Evolutionary conservation across 768 basidiomycete genomes (phyloP).

Genomic region (Boletus eberwhitei): DNA sequence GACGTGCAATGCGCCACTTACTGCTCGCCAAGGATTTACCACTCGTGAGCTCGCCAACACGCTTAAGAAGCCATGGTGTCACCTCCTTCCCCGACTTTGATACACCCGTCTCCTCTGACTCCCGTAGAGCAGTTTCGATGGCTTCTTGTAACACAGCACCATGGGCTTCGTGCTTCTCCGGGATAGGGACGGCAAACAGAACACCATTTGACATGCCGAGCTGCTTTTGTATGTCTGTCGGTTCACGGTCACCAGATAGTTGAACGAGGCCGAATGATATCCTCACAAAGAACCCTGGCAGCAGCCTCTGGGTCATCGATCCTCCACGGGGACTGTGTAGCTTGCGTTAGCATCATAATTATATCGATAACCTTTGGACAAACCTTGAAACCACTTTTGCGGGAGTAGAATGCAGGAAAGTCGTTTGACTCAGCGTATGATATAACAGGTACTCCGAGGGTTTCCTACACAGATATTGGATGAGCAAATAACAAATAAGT

Average conservation of each 20-base stretch:
- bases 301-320: constrained; percentile 59
- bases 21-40: constrained; percentile 73
- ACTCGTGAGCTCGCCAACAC: constrained; percentile 76
- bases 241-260: not conserved
- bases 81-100: constrained; percentile 82
- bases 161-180: constrained; percentile 62
- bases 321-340: constrained; percentile 72
- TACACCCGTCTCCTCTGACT: constrained; percentile 79
- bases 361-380: not conserved
- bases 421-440: constrained; percentile 71
- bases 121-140: constrained; percentile 80
- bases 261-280: not conserved
- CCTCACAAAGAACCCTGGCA: constrained; percentile 72
- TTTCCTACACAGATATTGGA: constrained; percentile 59
- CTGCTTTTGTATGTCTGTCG: constrained; percentile 62
- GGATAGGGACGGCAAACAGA: constrained; percentile 89
- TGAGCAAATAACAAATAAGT: not conserved
- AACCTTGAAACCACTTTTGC: constrained; percentile 74
- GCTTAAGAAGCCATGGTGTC: constrained; percentile 89
- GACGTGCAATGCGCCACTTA: constrained; percentile 33
- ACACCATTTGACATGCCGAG: constrained; percentile 74
- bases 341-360: not conserved
- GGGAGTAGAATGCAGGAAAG: constrained; percentile 94
- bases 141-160: constrained; percentile 70
- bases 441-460: constrained; percentile 88